Percentiles rank a stretch among this genome's conserved stretches.
Conservation (phyloP, 345 rosid genomes). For the Salix exigua region DNA sequence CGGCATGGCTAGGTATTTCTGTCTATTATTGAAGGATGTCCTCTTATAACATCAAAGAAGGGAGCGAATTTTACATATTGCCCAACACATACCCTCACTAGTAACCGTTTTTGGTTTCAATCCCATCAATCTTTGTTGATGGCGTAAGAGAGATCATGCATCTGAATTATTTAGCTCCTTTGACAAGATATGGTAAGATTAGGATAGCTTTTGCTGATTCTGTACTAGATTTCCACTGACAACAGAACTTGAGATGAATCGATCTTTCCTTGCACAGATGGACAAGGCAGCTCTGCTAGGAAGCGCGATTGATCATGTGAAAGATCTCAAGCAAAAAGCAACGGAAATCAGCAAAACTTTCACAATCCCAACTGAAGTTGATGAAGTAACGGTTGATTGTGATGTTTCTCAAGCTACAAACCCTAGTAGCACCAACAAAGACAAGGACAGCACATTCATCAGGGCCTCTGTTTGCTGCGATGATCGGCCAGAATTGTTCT, state of each 20-base stretch:
- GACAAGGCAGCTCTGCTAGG: slow-evolving; percentile 89
- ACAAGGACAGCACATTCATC: slow-evolving; percentile 28
- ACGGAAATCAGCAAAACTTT: slow-evolving; percentile 42
- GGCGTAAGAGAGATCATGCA: not conserved
- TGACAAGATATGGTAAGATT: not conserved
- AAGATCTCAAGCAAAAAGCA: slow-evolving; percentile 65
- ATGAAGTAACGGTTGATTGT: slow-evolving; percentile 59
- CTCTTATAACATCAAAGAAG: not conserved
- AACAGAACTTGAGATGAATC: not conserved
- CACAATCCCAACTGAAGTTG: slow-evolving; percentile 60
- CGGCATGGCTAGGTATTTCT: not conserved
- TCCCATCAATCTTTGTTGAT: not conserved
- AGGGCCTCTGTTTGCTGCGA: slow-evolving; percentile 75
- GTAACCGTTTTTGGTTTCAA: not conserved
- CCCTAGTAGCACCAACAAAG: slow-evolving; percentile 1
- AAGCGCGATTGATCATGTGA: slow-evolving; percentile 66
- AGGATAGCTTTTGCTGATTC: not conserved
- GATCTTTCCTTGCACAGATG: slow-evolving; percentile 40
- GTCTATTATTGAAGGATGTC: not conserved
- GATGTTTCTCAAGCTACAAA: slow-evolving; percentile 19
- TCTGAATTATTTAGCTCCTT: not conserved
- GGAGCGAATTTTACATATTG: not conserved
- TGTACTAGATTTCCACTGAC: not conserved
- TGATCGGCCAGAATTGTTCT: slow-evolving; percentile 71
- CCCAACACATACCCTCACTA: not conserved